Percentiles rank a stretch among this genome's conserved stretches.
These are phyloP conservation scores for Drosera capensis DNA, from an alignment of 148 eudicot genomes.

Conservation along the genomic window DNA sequence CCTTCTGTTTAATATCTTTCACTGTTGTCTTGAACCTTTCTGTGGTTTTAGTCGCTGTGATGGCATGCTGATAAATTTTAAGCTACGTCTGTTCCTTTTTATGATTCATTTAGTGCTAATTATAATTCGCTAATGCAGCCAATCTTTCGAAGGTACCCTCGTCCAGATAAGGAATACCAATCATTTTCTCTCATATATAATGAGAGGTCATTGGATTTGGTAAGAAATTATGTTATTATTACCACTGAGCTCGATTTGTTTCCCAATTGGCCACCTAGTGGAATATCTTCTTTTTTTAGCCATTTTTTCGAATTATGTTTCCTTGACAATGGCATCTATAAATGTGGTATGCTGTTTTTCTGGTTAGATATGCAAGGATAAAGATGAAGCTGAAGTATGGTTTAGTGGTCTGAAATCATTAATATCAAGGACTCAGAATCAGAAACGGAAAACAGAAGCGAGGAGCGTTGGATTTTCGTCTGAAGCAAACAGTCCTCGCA, in stretches of 20 bases:
- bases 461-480: conserved; percentile 1
- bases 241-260: not conserved
- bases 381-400: conserved; percentile 29
- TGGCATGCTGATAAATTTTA: conserved; percentile 1
- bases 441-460: conserved; percentile 22
- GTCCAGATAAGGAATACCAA: conserved; percentile 99
- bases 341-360: not conserved
- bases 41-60: not conserved
- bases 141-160: conserved; percentile 90
- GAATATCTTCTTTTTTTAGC: conserved; percentile 1
- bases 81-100: conserved; percentile 2
- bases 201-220: conserved; percentile 92
- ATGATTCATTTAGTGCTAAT: conserved; percentile 9
- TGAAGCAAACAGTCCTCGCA: not conserved
- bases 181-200: conserved; percentile 86
- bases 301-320: not conserved
- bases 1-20: not conserved
- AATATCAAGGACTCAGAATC: conserved; percentile 13
- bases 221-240: conserved; percentile 15
- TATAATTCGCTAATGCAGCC: conserved; percentile 29
- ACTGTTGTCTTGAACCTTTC: not conserved
- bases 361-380: conserved; percentile 31
- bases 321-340: not conserved
- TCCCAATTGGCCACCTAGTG: not conserved
- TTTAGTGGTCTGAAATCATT: conserved; percentile 24